Percentiles rank a stretch among this genome's conserved stretches.
phyloP scores from a whole-genome alignment of 202 grass and related monocot species.

The Miscanthus sacchariflorus region DNA sequence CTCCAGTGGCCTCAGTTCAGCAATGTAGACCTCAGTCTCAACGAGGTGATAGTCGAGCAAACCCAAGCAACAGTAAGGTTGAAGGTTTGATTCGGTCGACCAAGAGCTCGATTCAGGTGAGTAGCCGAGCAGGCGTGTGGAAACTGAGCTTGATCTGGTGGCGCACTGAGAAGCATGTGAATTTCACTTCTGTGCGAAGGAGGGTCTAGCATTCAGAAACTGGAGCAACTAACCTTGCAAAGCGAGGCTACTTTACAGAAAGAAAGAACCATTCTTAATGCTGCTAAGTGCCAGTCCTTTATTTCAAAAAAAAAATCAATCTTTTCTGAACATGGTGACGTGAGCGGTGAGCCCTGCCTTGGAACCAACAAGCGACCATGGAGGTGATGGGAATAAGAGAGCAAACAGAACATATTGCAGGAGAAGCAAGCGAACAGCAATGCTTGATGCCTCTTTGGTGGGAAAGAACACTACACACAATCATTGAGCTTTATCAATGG shows the following conservation, averaged over 20 bases:
- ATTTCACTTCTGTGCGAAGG: background rate
- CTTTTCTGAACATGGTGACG: background rate
- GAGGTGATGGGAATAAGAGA: background rate
- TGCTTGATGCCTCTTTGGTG: background rate
- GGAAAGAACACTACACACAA: background rate
- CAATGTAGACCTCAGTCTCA: background rate
- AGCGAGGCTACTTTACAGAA: background rate
- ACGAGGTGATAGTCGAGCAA: background rate
- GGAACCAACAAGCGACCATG: background rate
- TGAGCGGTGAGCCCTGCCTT: background rate
- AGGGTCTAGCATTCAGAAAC: background rate
- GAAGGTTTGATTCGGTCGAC: background rate
- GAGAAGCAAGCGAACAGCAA: background rate
- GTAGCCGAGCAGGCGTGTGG: background rate
- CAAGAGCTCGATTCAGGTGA: background rate
- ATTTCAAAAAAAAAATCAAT: background rate
- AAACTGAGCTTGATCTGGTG: background rate
- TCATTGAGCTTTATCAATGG: background rate
- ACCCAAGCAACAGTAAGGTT: background rate
- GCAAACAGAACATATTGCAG: background rate
- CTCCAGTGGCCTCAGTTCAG: background rate
- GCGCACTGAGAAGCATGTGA: background rate
- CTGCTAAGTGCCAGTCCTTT: background rate
- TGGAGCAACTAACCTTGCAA: background rate
- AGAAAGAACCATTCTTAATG: background rate